These are phyloP conservation scores for Mycena kentingensis DNA, from an alignment of 768 basidiomycete species.

Conservation along the genomic window DNA sequence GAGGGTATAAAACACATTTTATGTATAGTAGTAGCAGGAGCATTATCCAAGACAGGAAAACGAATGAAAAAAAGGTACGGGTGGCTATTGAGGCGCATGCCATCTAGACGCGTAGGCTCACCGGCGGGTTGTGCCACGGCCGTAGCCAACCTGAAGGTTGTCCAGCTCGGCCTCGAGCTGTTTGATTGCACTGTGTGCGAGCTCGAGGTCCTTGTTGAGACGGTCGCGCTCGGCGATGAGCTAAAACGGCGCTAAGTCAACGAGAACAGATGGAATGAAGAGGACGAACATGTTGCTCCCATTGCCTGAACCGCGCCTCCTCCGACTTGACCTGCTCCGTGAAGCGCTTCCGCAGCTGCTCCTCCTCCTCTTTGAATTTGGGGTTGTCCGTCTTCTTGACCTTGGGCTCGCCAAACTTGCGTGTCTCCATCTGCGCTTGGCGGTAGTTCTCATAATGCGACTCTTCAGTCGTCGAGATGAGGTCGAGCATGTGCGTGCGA, in stretches of 20 bases:
- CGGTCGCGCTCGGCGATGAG: constrained; percentile 98
- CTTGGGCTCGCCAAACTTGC: constrained; percentile 98
- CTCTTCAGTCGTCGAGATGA: constrained; percentile 95
- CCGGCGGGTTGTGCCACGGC: constrained; percentile 70
- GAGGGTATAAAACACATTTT: no score
- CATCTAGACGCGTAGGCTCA: constrained; percentile 42
- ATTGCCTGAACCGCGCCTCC: constrained; percentile 96
- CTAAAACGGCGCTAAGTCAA: constrained; percentile 34
- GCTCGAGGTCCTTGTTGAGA: constrained; percentile 97
- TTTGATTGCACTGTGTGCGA: constrained; percentile 91
- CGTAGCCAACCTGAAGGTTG: constrained; percentile 83
- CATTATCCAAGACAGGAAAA: no score
- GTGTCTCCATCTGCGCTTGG: constrained; percentile 98
- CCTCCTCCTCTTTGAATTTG: constrained; percentile 99
- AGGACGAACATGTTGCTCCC: constrained; percentile 92
- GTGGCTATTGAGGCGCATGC: no score
- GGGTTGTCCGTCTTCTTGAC: constrained; percentile 99
- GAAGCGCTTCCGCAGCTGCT: constrained; percentile 93
- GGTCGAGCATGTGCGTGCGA: constrained; percentile 97
- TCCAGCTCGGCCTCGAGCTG: constrained; percentile 88
- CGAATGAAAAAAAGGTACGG: no score
- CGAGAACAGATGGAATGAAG: constrained; percentile 9
- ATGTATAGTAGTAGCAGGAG: no score
- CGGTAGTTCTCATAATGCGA: constrained; percentile 97
- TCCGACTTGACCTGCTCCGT: constrained; percentile 99